These are phyloP conservation scores for Talaromyces adpressus DNA, from an alignment of 495 filamentous ascomycete genomes.

Conservation along the genomic window DNA sequence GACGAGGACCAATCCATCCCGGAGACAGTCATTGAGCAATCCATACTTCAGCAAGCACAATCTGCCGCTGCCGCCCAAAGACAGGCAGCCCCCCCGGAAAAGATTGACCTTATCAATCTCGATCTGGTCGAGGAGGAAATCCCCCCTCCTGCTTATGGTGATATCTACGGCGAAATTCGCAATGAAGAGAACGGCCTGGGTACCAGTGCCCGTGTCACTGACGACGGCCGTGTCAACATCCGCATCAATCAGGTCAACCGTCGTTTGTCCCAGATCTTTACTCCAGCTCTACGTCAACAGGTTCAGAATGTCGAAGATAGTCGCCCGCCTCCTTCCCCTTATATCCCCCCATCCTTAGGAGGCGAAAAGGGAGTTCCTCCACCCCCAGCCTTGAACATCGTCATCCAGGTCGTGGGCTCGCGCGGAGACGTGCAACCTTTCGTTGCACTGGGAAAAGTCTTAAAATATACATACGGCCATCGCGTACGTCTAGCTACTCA, in stretches of 20 bases:
- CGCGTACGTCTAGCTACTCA: slow-evolving; percentile 74
- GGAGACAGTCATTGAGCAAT: neutral
- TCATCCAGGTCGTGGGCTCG: slow-evolving; percentile 73
- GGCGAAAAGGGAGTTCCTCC: neutral
- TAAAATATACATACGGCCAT: slow-evolving; percentile 59
- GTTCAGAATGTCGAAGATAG: neutral
- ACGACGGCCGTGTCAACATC: neutral
- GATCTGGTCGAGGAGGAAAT: neutral
- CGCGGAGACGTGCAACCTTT: slow-evolving; percentile 76
- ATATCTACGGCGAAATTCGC: neutral
- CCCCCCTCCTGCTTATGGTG: neutral
- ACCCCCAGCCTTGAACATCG: slow-evolving; percentile 54
- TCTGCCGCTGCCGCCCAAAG: neutral
- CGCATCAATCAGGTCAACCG: neutral
- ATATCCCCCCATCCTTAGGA: neutral
- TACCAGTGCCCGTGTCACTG: neutral
- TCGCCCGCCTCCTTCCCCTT: neutral
- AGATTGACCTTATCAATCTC: neutral
- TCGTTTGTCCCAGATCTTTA: neutral
- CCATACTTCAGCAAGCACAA: neutral
- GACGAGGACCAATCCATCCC: neutral
- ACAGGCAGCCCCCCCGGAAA: neutral
- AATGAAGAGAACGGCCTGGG: neutral
- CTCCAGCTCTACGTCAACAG: neutral
- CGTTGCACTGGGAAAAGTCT: slow-evolving; percentile 54